phyloP scores from a whole-genome alignment of 768 basidiomycete species.

The Hericium erinaceus region DNA sequence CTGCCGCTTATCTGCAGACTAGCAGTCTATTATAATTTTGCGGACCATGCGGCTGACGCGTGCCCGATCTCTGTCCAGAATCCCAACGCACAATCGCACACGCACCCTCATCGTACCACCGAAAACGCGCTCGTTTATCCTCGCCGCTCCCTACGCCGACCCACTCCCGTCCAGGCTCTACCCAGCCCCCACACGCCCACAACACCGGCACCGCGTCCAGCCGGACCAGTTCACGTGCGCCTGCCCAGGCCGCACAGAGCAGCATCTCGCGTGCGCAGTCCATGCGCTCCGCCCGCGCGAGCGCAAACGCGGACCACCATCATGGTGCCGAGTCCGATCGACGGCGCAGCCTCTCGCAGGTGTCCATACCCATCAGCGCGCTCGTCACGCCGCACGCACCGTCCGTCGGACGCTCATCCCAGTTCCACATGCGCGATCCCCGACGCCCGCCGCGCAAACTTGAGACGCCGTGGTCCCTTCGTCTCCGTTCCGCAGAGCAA shows the following conservation, averaged over 20 bases:
- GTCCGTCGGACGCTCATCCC: constrained; percentile 47
- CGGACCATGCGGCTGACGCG: constrained; percentile 3
- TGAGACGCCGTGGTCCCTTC: constrained; percentile 54
- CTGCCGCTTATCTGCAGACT: no score
- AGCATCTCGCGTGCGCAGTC: background rate
- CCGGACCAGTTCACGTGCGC: constrained; percentile 18
- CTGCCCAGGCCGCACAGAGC: background rate
- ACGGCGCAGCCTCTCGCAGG: constrained; percentile 53
- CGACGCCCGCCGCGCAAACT: constrained; percentile 51
- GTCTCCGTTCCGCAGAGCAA: constrained; percentile 45
- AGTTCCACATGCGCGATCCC: constrained; percentile 77
- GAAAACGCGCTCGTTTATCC: constrained; percentile 60
- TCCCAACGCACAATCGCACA: constrained; percentile 28
- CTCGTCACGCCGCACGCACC: constrained; percentile 73
- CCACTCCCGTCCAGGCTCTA: constrained; percentile 28
- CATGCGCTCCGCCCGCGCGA: constrained; percentile 3
- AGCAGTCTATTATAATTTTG: constrained; percentile 5
- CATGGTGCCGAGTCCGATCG: constrained; percentile 18
- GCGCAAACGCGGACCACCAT: background rate
- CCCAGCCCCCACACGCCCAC: constrained; percentile 17
- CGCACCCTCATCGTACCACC: constrained; percentile 61
- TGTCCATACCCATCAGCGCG: constrained; percentile 74
- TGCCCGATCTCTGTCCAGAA: constrained; percentile 1
- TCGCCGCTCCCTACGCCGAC: constrained; percentile 25
- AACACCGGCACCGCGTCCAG: constrained; percentile 37